These are phyloP conservation scores for Breynia disticha DNA, from an alignment of 441 rosid genomes.

Conservation along the genomic window DNA sequence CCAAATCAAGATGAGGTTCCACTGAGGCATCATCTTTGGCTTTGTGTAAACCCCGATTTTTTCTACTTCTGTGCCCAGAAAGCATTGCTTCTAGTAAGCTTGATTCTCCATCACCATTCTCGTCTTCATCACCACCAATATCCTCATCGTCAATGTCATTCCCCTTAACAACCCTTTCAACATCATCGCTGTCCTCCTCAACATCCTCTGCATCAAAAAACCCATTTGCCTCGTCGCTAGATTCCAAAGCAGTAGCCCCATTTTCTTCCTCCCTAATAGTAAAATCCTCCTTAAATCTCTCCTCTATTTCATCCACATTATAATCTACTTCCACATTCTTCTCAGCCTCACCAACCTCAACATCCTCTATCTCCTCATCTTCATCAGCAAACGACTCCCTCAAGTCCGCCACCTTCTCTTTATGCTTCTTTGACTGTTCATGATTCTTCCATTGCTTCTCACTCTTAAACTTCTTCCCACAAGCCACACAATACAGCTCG, in stretches of 20 bases:
- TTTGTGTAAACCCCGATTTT: constrained; percentile 23
- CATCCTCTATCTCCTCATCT: constrained; percentile 20
- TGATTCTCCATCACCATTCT: constrained; percentile 38
- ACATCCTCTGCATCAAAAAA: constrained; percentile 32
- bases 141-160: not conserved
- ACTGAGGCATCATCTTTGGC: constrained; percentile 19
- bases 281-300: constrained; percentile 39
- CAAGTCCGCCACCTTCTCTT: constrained; percentile 80
- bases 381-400: constrained; percentile 42
- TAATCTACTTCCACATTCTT: constrained; percentile 18
- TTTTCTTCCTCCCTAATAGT: constrained; percentile 23
- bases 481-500: constrained; percentile 75
- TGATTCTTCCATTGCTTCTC: constrained; percentile 98
- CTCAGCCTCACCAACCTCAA: constrained; percentile 22
- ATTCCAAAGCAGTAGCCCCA: constrained; percentile 15
- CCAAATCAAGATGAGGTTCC: constrained; percentile 26
- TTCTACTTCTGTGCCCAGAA: constrained; percentile 40
- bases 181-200: constrained; percentile 10
- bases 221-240: constrained; percentile 33
- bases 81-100: constrained; percentile 66
- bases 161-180: constrained; percentile 18
- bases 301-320: constrained; percentile 32
- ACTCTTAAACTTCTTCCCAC: constrained; percentile 89
- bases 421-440: constrained; percentile 96
- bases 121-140: constrained; percentile 25